A percentile compares a stretch with the other conserved stretches of the same genome.
Evolutionary conservation across 2,329 filamentous ascomycete species (phyloP).

Genomic region (Hymenoscyphus scutula): DNA sequence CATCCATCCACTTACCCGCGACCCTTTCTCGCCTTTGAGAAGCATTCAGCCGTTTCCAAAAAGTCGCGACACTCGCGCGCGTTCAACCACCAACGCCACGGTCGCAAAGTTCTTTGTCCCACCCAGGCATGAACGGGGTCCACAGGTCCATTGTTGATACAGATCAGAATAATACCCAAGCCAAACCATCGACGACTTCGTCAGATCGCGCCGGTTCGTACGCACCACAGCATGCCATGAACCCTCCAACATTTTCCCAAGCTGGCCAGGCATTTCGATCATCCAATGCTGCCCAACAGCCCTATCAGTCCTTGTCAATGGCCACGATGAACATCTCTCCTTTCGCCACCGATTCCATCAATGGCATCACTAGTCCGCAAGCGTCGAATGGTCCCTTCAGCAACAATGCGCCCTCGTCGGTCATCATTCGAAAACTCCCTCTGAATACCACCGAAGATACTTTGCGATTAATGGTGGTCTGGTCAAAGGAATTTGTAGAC

Average conservation of each 20-base stretch:
- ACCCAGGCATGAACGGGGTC: constrained; percentile 31
- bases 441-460: constrained; percentile 52
- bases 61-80: constrained; percentile 18
- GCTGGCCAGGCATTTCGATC: constrained; percentile 34
- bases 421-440: constrained; percentile 55
- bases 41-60: background rate
- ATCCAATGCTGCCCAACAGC: constrained; percentile 31
- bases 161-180: constrained; percentile 20
- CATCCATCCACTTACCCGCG: background rate
- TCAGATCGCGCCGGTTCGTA: constrained; percentile 27
- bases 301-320: constrained; percentile 35
- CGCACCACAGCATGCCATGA: constrained; percentile 38
- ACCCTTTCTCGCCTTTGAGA: constrained; percentile 1
- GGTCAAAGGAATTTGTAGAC: constrained; percentile 53
- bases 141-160: constrained; percentile 24
- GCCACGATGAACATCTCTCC: constrained; percentile 31
- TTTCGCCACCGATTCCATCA: constrained; percentile 29
- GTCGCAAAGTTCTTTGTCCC: constrained; percentile 18
- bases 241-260: constrained; percentile 34
- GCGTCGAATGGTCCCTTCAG: constrained; percentile 24
- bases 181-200: constrained; percentile 16
- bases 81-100: constrained; percentile 14
- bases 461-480: constrained; percentile 56
- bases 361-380: constrained; percentile 25
- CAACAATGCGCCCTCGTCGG: constrained; percentile 39